These are phyloP conservation scores for Poronia punctata DNA, from an alignment of 495 filamentous ascomycete species.

Conservation along the genomic window DNA sequence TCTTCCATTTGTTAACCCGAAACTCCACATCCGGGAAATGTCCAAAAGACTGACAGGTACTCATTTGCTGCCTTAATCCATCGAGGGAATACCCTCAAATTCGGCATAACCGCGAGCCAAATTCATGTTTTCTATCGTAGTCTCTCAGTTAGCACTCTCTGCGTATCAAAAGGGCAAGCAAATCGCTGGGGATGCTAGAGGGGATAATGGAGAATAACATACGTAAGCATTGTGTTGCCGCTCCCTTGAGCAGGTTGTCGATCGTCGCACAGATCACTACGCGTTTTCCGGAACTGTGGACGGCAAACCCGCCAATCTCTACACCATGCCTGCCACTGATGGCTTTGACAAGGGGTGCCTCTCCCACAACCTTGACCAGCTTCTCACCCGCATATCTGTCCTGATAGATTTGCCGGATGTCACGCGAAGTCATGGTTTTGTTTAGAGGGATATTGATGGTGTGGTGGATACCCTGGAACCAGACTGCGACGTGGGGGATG, in stretches of 20 bases:
- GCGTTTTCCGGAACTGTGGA: constrained; percentile 78
- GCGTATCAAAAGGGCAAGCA: neutral
- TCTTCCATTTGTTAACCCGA: constrained; percentile 8
- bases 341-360: constrained; percentile 78
- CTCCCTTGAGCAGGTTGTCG: constrained; percentile 94
- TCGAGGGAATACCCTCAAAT: constrained; percentile 20
- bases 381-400: constrained; percentile 93
- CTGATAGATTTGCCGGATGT: constrained; percentile 92
- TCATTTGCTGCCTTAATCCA: constrained; percentile 10
- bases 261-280: constrained; percentile 97
- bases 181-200: neutral
- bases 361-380: constrained; percentile 85
- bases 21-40: constrained; percentile 9
- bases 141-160: constrained; percentile 13
- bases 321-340: constrained; percentile 89
- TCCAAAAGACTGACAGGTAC: neutral
- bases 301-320: constrained; percentile 91
- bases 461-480: constrained; percentile 97
- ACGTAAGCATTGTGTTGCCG: constrained; percentile 92
- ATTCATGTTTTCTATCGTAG: constrained; percentile 85
- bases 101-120: constrained; percentile 77
- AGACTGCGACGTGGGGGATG: constrained; percentile 88
- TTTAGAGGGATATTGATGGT: constrained; percentile 84
- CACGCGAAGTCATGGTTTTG: constrained; percentile 76
- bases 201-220: constrained; percentile 32